Percentiles rank a stretch among this genome's conserved stretches.
phyloP scores from a whole-genome alignment of 345 rosid genomes.

The Geranium brycei region DNA sequence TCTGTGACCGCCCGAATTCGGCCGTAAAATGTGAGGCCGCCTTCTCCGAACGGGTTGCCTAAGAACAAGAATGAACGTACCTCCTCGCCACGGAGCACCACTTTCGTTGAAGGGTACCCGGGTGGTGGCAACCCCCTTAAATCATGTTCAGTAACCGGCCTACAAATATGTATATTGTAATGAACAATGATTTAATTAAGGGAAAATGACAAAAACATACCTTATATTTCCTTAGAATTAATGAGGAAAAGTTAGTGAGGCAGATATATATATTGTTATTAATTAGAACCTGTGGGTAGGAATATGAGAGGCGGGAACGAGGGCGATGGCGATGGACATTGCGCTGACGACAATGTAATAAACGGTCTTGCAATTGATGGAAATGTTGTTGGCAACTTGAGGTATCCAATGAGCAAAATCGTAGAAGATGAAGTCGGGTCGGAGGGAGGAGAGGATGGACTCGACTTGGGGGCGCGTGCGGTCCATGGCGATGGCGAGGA shows the following conservation, averaged over 20 bases:
- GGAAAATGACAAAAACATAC: no score
- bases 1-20: conserved; percentile 25
- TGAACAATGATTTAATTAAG: no score
- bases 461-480: conserved; percentile 44
- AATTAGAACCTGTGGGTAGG: no score
- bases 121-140: conserved; percentile 27
- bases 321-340: conserved; percentile 35
- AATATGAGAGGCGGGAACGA: conserved; percentile 37
- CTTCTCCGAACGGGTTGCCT: conserved; percentile 30
- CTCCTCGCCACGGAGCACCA: conserved; percentile 37
- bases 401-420: conserved; percentile 56
- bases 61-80: conserved; percentile 26
- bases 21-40: conserved; percentile 38
- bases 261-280: no score
- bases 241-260: no score
- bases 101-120: conserved; percentile 47
- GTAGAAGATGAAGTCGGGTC: conserved; percentile 38
- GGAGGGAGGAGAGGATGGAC: conserved; percentile 13
- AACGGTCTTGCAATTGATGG: conserved; percentile 28
- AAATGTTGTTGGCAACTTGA: conserved; percentile 24
- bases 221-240: no score
- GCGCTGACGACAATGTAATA: conserved; percentile 38
- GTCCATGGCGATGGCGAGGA: conserved; percentile 50
- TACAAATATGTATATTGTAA: conserved; percentile 15
- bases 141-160: conserved; percentile 28